Conservation (phyloP, 2,329 filamentous ascomycete genomes). For the Plectosphaerella sp. region DNA sequence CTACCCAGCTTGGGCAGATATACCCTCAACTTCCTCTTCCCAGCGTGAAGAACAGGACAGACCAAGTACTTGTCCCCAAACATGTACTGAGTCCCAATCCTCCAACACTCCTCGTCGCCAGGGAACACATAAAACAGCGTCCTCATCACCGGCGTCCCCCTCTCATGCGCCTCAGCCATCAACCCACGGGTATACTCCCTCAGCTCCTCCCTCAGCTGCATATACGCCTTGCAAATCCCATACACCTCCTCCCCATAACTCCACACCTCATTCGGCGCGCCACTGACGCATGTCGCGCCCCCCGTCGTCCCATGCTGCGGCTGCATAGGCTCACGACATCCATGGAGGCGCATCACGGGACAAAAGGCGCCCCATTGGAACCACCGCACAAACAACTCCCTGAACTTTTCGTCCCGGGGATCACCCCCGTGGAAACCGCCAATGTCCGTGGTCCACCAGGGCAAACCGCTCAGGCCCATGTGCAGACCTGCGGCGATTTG, state of each 20-base stretch:
- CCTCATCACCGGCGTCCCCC: slow-evolving; percentile 57
- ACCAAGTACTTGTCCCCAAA: slow-evolving; percentile 57
- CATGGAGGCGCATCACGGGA: slow-evolving; percentile 64
- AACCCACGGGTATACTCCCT: slow-evolving; percentile 52
- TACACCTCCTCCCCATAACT: slow-evolving; percentile 59
- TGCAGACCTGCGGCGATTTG: slow-evolving; percentile 61
- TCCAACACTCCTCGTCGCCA: slow-evolving; percentile 46
- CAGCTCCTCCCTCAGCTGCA: slow-evolving; percentile 53
- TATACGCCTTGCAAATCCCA: slow-evolving; percentile 54
- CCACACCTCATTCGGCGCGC: slow-evolving; percentile 61
- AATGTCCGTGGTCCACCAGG: slow-evolving; percentile 69
- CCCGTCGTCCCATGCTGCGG: slow-evolving; percentile 13
- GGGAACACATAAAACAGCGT: slow-evolving; percentile 63
- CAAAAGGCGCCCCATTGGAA: slow-evolving; percentile 67
- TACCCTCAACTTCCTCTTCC: slow-evolving; percentile 35
- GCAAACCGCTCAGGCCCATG: slow-evolving; percentile 59
- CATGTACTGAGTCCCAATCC: slow-evolving; percentile 58
- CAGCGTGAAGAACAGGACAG: slow-evolving; percentile 49
- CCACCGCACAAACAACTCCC: slow-evolving; percentile 63
- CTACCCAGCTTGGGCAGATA: slow-evolving; percentile 41
- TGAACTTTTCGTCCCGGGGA: slow-evolving; percentile 48
- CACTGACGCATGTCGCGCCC: slow-evolving; percentile 31
- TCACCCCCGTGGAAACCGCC: slow-evolving; percentile 66
- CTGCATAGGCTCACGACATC: slow-evolving; percentile 55
- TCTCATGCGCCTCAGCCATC: slow-evolving; percentile 57